Conservation (phyloP, 495 filamentous ascomycete genomes). For the Ascodesmis nigricans region DNA sequence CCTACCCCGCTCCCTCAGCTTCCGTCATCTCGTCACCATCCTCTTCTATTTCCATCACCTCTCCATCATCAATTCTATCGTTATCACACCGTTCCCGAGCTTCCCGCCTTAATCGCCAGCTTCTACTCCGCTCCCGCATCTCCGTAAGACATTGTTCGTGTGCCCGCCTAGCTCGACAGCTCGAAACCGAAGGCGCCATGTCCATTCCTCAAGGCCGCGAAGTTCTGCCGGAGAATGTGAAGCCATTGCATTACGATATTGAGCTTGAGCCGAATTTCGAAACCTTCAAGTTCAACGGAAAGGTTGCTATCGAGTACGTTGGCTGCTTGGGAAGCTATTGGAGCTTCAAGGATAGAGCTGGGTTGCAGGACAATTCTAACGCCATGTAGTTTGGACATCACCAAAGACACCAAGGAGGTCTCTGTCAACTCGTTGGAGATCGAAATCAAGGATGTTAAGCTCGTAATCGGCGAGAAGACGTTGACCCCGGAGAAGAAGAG, state of each 20-base stretch:
- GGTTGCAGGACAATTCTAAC: not conserved
- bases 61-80: conserved; percentile 2
- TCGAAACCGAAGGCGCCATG: conserved; percentile 11
- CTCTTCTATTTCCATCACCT: too few relatives aligned
- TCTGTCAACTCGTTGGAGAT: conserved; percentile 74
- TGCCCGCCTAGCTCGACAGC: conserved; percentile 19
- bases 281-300: conserved; percentile 47
- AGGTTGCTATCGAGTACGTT: conserved; percentile 37
- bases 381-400: conserved; percentile 40
- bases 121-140: conserved; percentile 7
- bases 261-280: conserved; percentile 52
- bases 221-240: conserved; percentile 40
- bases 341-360: not conserved
- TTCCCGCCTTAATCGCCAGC: too few relatives aligned
- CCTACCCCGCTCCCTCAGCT: not conserved
- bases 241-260: conserved; percentile 47
- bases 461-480: conserved; percentile 31
- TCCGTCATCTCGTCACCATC: conserved; percentile 2
- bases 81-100: not conserved
- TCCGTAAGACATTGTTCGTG: conserved; percentile 20
- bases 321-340: not conserved
- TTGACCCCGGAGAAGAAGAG: conserved; percentile 5
- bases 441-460: conserved; percentile 52
- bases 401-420: conserved; percentile 65
- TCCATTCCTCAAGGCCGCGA: conserved; percentile 28